Evolutionary conservation across 1,284 basidiomycete species (phyloP).

Genomic region (Golubevia pallescens): DNA sequence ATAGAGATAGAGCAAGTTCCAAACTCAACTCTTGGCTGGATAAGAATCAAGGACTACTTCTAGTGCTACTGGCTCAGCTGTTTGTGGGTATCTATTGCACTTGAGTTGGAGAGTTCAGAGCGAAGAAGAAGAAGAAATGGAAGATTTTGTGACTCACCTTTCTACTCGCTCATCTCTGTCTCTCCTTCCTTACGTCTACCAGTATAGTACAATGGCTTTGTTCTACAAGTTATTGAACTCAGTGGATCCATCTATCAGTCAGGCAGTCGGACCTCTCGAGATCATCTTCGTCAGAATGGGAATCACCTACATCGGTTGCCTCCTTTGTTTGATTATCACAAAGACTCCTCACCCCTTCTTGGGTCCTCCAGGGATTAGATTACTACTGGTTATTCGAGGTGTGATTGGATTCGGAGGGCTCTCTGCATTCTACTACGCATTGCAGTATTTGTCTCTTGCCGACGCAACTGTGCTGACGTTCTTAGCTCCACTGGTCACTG

Average conservation of each 20-base stretch:
- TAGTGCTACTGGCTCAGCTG: conserved; percentile 26
- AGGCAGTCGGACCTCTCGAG: conserved; percentile 66
- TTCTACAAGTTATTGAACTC: conserved; percentile 72
- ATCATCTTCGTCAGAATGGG: conserved; percentile 70
- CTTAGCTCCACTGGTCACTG: conserved; percentile 74
- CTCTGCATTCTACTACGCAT: conserved; percentile 74
- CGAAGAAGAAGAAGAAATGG: too few relatives aligned
- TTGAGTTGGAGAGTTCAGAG: too few relatives aligned
- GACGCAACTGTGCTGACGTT: conserved; percentile 80
- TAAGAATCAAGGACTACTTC: conserved; percentile 29
- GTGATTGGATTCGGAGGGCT: conserved; percentile 72
- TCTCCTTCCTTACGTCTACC: too few relatives aligned
- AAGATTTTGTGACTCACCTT: neutral
- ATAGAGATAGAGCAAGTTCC: conserved; percentile 12
- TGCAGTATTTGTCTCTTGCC: conserved; percentile 74
- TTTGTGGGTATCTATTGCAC: too few relatives aligned
- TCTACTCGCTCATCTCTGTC: conserved; percentile 70
- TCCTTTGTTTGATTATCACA: conserved; percentile 50
- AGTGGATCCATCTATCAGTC: conserved; percentile 71
- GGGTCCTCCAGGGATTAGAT: conserved; percentile 74
- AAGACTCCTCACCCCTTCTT: conserved; percentile 73
- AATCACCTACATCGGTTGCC: conserved; percentile 62
- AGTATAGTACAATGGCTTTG: conserved; percentile 69
- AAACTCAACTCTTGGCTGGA: conserved; percentile 9
- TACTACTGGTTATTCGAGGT: conserved; percentile 71